Base-by-base conservation (phyloP, 2,329 filamentous ascomycete genomes). In the Pestalotiopsis fici region DNA sequence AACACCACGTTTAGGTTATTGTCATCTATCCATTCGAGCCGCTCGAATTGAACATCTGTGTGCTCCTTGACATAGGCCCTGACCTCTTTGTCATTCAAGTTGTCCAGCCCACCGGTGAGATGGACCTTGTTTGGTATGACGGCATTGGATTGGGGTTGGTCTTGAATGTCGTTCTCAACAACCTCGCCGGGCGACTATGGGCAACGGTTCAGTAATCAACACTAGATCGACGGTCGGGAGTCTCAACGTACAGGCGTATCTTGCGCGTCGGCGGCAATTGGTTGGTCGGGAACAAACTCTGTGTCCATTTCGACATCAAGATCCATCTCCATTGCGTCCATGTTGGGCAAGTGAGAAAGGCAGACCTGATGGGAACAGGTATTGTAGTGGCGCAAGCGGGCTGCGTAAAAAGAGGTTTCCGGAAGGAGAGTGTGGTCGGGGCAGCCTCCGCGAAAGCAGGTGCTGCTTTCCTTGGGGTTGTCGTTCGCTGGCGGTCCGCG, bases 1-100 rank as follows among this genome's bases (percentile, higher is more conserved):
- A 96, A 98, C 64, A 97, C 80, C 65, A 98, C 84, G 77, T 98
- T 98, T 69, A 94, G 93, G 0, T 94, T 95, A 6, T 89, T 90
- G 79, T 99, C 96, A 78, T 98, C 93, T 71, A 99, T 94, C 96
- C 96, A 99, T 81, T 98, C 94, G 70, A 98, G 85, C 69, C 88
- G 86, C 66, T 87, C 83, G 66, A 90, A 83, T 64, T 82, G 75
- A 66, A 85, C 83, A 15, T 79, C 77, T 43, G 85, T 81, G 78
- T 96, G 88, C 70, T 93, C 86, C 60, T 84, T 80, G 9, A 93
- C 88, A 74, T 94, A 98, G 68, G 87, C 84, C 73, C 92, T 91
- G 73, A 98, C 91, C 70, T 97, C 90, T 66, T 89, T 86, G 31
- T 94, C 94, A 37, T 91, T 93, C 76, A 98, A 83, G 56, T 91